Conservation (phyloP, 1,284 basidiomycete species). For the Mrakiaceae sp. region DNA sequence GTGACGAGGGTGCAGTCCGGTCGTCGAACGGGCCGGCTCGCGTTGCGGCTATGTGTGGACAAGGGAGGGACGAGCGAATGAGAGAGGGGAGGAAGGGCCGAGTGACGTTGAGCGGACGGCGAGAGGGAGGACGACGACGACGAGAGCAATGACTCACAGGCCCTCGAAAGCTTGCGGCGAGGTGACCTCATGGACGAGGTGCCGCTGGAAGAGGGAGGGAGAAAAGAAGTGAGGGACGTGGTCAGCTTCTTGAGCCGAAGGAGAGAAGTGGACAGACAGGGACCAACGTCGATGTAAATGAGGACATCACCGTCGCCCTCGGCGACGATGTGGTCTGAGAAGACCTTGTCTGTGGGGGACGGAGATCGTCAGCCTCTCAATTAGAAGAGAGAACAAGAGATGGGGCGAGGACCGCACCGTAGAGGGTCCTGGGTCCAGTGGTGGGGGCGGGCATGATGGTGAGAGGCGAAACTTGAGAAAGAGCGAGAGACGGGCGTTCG, state of each 20-base stretch:
- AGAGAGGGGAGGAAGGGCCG: background rate
- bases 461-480: background rate
- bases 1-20: slow-evolving; percentile 92
- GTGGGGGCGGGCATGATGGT: slow-evolving; percentile 35
- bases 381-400: background rate
- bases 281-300: slow-evolving; percentile 81
- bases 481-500: background rate
- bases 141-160: slow-evolving; percentile 43
- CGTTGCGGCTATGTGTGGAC: slow-evolving; percentile 49
- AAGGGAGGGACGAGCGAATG: background rate
- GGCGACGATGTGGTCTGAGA: slow-evolving; percentile 82
- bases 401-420: slow-evolving; percentile 34
- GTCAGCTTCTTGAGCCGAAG: background rate
- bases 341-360: slow-evolving; percentile 42
- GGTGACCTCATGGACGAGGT: slow-evolving; percentile 91
- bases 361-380: background rate
- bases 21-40: slow-evolving; percentile 68
- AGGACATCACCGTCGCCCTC: slow-evolving; percentile 75
- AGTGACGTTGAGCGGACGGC: background rate
- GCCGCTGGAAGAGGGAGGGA: slow-evolving; percentile 40
- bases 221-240: slow-evolving; percentile 5
- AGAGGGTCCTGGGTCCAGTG: slow-evolving; percentile 62
- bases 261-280: slow-evolving; percentile 16
- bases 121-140: background rate
- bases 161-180: slow-evolving; percentile 95